Evolutionary conservation across 2,329 filamentous ascomycete species (phyloP).

Genomic region (Thyridium curvatum): DNA sequence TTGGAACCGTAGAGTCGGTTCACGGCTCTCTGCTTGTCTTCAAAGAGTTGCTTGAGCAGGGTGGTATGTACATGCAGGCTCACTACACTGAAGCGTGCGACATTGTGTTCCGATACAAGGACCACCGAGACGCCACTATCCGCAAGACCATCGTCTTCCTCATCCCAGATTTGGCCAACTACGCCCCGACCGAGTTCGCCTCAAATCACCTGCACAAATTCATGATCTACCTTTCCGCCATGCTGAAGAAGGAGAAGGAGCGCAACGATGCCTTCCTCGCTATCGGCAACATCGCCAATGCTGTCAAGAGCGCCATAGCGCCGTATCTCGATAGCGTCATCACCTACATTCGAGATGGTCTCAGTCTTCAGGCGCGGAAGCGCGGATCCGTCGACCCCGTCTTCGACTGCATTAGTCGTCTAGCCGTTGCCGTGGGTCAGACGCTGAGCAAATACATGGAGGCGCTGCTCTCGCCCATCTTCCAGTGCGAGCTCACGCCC

Average conservation of each 20-base stretch:
- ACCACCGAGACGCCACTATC: constrained; percentile 83
- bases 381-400: constrained; percentile 68
- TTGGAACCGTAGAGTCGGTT: constrained; percentile 76
- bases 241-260: constrained; percentile 93
- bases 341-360: constrained; percentile 85
- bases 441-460: constrained; percentile 98
- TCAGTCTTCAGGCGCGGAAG: constrained; percentile 70
- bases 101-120: constrained; percentile 85
- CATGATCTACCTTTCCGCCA: constrained; percentile 91
- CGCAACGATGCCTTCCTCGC: constrained; percentile 91
- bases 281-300: constrained; percentile 93
- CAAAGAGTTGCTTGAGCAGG: constrained; percentile 87
- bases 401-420: constrained; percentile 95
- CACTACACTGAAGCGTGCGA: constrained; percentile 90
- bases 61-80: constrained; percentile 98
- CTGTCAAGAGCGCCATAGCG: constrained; percentile 89
- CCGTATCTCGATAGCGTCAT: constrained; percentile 93
- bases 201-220: constrained; percentile 85
- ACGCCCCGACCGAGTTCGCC: constrained; percentile 86
- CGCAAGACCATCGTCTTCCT: constrained; percentile 84
- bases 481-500: constrained; percentile 89
- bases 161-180: constrained; percentile 88
- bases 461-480: constrained; percentile 88
- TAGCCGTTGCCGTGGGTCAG: constrained; percentile 91
- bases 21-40: constrained; percentile 92